A percentile compares a stretch with the other conserved stretches of the same genome.
phyloP scores from a whole-genome alignment of 495 filamentous ascomycete genomes.

The Tricharina praecox region DNA sequence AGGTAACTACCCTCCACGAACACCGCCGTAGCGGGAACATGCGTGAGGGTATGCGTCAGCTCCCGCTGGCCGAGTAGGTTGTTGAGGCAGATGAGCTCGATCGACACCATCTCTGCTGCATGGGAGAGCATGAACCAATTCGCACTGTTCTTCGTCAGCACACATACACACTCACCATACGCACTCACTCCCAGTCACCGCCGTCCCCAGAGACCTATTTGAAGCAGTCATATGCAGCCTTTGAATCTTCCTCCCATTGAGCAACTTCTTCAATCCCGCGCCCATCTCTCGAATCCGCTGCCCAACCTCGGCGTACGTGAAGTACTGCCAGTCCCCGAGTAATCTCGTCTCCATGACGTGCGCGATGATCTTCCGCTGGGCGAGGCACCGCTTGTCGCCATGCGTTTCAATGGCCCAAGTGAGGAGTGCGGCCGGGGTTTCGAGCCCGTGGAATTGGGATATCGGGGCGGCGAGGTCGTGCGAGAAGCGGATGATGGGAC shows the following conservation, averaged over 20 bases:
- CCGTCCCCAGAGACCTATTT: conserved; percentile 15
- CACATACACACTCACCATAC: no score
- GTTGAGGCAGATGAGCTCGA: conserved; percentile 13
- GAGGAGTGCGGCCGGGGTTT: conserved; percentile 10
- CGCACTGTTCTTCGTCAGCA: no score
- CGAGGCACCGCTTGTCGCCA: conserved; percentile 12
- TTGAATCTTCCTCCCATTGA: conserved; percentile 5
- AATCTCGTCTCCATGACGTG: conserved; percentile 6
- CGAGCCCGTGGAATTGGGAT: conserved; percentile 1
- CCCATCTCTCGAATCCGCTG: conserved; percentile 2
- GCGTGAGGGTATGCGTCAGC: conserved; percentile 10
- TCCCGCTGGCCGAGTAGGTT: conserved; percentile 5
- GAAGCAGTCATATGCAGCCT: conserved; percentile 15
- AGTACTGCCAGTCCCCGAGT: conserved; percentile 16
- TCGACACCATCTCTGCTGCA: conserved; percentile 11
- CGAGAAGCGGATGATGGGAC: not conserved
- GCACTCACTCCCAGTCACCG: no score
- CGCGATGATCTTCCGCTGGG: conserved; percentile 6
- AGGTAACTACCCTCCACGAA: conserved; percentile 16
- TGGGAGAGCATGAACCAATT: conserved; percentile 17
- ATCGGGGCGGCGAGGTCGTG: conserved; percentile 4
- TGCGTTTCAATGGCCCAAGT: conserved; percentile 6
- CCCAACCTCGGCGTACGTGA: conserved; percentile 15
- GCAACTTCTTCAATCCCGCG: conserved; percentile 1
- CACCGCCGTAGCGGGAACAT: conserved; percentile 10